A percentile compares a stretch with the other conserved stretches of the same genome.
Evolutionary conservation across 371 early-diverging fungal species (phyloP).

Genomic region (Mucor sp.): DNA sequence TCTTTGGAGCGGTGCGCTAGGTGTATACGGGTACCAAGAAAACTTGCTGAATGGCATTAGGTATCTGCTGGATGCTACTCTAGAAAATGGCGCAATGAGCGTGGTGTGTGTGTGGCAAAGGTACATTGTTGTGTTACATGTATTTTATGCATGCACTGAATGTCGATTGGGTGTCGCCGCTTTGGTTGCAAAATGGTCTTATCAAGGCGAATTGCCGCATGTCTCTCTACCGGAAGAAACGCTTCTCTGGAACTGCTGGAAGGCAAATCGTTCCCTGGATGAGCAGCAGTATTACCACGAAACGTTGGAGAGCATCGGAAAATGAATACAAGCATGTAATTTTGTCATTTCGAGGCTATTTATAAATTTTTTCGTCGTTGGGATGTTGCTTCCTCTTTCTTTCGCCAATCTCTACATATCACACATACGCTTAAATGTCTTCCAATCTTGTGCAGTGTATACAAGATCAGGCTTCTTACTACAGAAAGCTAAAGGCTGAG

Average conservation of each 20-base stretch:
- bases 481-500: conserved; percentile 7
- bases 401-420: neutral
- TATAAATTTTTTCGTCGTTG: neutral
- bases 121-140: neutral
- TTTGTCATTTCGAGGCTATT: neutral
- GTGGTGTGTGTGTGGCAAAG: neutral
- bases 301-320: neutral
- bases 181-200: conserved; percentile 40
- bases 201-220: conserved; percentile 85
- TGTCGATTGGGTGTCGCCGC: conserved; percentile 27
- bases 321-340: neutral
- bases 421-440: conserved; percentile 13
- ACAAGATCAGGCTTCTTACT: conserved; percentile 24
- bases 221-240: conserved; percentile 93
- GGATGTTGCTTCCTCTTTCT: neutral
- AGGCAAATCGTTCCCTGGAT: neutral
- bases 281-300: neutral
- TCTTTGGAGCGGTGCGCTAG: conserved; percentile 97
- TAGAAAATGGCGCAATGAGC: neutral
- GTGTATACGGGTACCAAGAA: conserved; percentile 87
- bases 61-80: neutral
- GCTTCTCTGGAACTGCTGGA: conserved; percentile 47
- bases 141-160: neutral
- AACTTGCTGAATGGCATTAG: neutral
- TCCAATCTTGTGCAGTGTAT: conserved; percentile 18